These are phyloP conservation scores for Bipolaris cookei DNA, from an alignment of 2,329 filamentous ascomycete species.

Conservation along the genomic window DNA sequence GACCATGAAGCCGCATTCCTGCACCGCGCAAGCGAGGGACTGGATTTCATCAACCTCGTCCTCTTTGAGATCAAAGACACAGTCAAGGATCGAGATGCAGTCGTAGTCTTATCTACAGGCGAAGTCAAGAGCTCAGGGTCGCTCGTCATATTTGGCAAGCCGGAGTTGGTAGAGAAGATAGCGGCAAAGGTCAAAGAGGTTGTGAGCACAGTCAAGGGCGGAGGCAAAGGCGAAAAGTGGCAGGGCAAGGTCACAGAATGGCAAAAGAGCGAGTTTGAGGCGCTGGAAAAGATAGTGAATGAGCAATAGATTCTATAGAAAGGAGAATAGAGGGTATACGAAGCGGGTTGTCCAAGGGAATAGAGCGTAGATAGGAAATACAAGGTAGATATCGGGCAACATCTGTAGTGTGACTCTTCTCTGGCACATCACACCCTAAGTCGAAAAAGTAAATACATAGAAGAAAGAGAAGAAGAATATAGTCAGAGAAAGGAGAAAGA, in stretches of 20 bases:
- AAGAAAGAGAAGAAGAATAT: not conserved
- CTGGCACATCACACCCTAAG: not conserved
- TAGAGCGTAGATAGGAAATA: not conserved
- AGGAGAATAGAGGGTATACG: not conserved
- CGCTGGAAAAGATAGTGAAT: conserved; percentile 29
- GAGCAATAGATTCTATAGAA: conserved; percentile 7
- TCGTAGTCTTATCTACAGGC: conserved; percentile 37
- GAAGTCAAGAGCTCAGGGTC: conserved; percentile 36
- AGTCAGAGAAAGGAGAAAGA: not conserved
- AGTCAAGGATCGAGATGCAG: conserved; percentile 29
- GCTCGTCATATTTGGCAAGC: conserved; percentile 37
- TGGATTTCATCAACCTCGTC: conserved; percentile 42
- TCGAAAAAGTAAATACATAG: not conserved
- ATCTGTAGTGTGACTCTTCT: not conserved
- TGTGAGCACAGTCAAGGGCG: conserved; percentile 38
- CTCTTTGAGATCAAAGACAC: conserved; percentile 36
- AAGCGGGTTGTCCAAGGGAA: not conserved
- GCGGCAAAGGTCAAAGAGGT: conserved; percentile 33
- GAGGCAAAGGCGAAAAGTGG: conserved; percentile 45
- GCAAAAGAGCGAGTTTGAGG: conserved; percentile 43
- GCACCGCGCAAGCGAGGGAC: conserved; percentile 36
- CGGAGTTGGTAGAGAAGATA: conserved; percentile 33
- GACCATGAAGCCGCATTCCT: conserved; percentile 25
- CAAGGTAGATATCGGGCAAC: not conserved
- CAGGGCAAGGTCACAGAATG: conserved; percentile 44